Percentiles rank a stretch among this genome's conserved stretches.
phyloP scores from a whole-genome alignment of 805 yeast genomes.

The Dipodascus albidus region DNA sequence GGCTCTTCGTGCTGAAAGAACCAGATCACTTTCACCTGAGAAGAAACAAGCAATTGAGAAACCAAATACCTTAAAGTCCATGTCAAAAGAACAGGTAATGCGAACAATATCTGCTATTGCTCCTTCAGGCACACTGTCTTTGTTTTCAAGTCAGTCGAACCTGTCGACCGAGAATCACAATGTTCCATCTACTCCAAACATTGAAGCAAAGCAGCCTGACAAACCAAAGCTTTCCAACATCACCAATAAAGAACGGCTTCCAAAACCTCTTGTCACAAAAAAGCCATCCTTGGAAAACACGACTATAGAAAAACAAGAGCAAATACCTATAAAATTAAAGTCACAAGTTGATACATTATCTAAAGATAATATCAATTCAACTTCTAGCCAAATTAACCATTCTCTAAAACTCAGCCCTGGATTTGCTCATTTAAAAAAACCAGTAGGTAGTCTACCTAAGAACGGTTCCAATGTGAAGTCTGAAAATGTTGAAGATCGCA shows the following conservation, averaged over 20 bases:
- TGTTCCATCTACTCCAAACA: too few relatives aligned
- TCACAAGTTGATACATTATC: neutral
- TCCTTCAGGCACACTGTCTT: neutral
- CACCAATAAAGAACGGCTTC: neutral
- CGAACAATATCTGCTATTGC: neutral
- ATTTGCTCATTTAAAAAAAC: too few relatives aligned
- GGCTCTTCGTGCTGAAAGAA: slow-evolving; percentile 15
- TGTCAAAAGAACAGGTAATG: neutral
- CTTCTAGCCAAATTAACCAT: neutral
- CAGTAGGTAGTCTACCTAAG: too few relatives aligned
- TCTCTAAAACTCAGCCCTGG: neutral
- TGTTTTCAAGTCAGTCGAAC: neutral
- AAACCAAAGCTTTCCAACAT: neutral
- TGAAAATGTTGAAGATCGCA: neutral
- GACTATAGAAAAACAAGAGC: neutral
- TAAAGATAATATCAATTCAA: neutral
- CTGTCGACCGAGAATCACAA: neutral
- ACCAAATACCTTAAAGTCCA: neutral
- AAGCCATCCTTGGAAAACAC: neutral
- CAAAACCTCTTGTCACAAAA: neutral
- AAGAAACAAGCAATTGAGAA: slow-evolving; percentile 5
- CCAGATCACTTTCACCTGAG: slow-evolving; percentile 14
- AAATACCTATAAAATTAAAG: neutral
- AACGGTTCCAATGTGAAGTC: too few relatives aligned
- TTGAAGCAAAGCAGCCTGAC: too few relatives aligned